phyloP scores from a whole-genome alignment of 352 stramenopile genomes.

The Globisporangium spiculum region DNA sequence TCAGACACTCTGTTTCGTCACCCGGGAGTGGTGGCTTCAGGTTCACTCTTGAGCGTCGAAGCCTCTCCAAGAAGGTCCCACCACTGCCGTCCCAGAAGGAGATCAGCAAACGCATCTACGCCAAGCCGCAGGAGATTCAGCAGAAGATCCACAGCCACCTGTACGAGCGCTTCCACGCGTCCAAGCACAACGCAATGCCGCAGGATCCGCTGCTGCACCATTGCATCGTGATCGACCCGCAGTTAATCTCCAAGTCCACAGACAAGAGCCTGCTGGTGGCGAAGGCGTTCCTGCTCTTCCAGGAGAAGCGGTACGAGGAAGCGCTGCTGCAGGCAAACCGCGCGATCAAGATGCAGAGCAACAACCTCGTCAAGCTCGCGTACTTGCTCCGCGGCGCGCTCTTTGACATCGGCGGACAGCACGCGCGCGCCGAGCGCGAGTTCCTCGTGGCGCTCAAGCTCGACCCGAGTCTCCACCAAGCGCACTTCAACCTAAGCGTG shows the following conservation, averaged over 20 bases:
- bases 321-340: slow-evolving; percentile 52
- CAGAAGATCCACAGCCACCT: slow-evolving; percentile 54
- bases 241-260: slow-evolving; percentile 27
- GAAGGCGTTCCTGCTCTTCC: slow-evolving; percentile 58
- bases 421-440: slow-evolving; percentile 37
- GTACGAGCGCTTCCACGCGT: slow-evolving; percentile 44
- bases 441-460: slow-evolving; percentile 42
- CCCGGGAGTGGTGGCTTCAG: slow-evolving; percentile 16
- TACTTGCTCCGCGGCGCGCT: slow-evolving; percentile 58
- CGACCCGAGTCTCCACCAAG: slow-evolving; percentile 56
- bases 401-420: slow-evolving; percentile 45
- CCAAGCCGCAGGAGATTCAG: slow-evolving; percentile 65
- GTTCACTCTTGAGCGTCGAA: slow-evolving; percentile 10
- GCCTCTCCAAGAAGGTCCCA: slow-evolving; percentile 42
- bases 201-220: slow-evolving; percentile 66
- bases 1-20: slow-evolving; percentile 7
- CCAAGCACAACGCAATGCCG: slow-evolving; percentile 39
- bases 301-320: slow-evolving; percentile 57
- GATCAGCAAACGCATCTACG: slow-evolving; percentile 63
- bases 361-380: slow-evolving; percentile 65
- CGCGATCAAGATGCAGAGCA: slow-evolving; percentile 42
- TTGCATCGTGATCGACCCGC: slow-evolving; percentile 60
- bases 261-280: slow-evolving; percentile 39
- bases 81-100: slow-evolving; percentile 54
- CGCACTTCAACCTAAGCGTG: slow-evolving; percentile 63